Conservation (phyloP, 2,329 filamentous ascomycete genomes). For the Knufia petricola region DNA sequence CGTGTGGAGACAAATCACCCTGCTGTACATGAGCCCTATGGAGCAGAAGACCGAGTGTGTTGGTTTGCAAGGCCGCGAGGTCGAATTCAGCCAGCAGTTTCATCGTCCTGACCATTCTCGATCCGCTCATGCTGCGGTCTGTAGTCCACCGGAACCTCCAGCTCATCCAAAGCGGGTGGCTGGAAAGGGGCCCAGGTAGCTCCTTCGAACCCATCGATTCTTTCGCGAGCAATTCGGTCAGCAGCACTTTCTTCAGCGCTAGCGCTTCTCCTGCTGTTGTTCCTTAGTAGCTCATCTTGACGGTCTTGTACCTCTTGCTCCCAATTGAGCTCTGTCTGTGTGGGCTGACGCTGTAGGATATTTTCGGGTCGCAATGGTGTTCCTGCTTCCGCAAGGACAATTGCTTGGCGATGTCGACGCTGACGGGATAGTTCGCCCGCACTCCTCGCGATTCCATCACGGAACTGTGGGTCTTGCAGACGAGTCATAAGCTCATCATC, state of each 20-base stretch:
- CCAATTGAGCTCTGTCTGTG: conserved; percentile 1
- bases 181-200: background rate
- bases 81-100: no score
- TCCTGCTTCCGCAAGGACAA: conserved; percentile 83
- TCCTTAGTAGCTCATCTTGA: conserved; percentile 2
- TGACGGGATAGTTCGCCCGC: conserved; percentile 57
- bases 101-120: background rate
- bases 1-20: no score
- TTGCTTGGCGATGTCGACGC: conserved; percentile 71
- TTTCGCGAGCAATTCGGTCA: conserved; percentile 4
- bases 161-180: background rate
- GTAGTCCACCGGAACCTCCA: background rate
- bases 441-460: conserved; percentile 10
- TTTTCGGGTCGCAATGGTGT: conserved; percentile 63
- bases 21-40: no score
- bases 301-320: conserved; percentile 4
- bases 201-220: conserved; percentile 2
- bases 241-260: background rate
- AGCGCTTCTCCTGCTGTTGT: background rate
- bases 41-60: no score
- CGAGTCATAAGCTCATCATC: background rate
- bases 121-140: background rate
- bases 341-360: conserved; percentile 56
- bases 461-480: conserved; percentile 11
- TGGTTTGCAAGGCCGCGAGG: no score